Evolutionary conservation across 164 flowering plant genomes (phyloP), one percentile per base, ranked within the genome.

Genomic region (Houttuynia cordata): DNA sequence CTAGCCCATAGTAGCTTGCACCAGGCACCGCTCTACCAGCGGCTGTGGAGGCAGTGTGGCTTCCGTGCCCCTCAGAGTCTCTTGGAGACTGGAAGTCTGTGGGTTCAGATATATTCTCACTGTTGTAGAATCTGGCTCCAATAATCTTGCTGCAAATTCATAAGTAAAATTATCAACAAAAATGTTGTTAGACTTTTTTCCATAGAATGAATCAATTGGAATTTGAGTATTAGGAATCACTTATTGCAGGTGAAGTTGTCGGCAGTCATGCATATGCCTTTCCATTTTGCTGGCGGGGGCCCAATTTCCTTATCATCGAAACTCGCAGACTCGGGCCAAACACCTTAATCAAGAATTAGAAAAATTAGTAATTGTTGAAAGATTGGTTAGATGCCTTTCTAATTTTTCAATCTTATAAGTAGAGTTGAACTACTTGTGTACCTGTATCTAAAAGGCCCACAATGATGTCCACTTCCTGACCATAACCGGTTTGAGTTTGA

Each of bases 221-320:
- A n/a, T n/a, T n/a, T n/a, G n/a, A n/a, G n/a, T n/a, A n/a, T n/a
- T n/a, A n/a, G n/a, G n/a, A 10, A 6, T 63, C 78, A 85, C 89
- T 83, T 85, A 79, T 83, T 85, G 75, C 96, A n/a, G n/a, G n/a
- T n/a, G n/a, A 81, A 15, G 85, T 61, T 23, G 47, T 10, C 42
- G 10, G 42, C 10, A 6, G 52, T 47, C 54, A 70, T 64, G 64
- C 89, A 83, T 8, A 52, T 53, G 45, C 89, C 96, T 58, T 74
- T 87, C 96, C 91, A 85, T 74, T 78, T 83, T 14, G 56, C 34
- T 1, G 96, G 96, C 8, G 91, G 86, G 13, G 87, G 82, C 19
- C 84, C 83, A 30, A 80, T 70, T 49, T 79, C 83, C 50, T 57
- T 49, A 37, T 78, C 85, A 21, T 45, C 71, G 68, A 86, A 83